These are phyloP conservation scores for Trametes cubensis DNA, from an alignment of 768 basidiomycete genomes.

Conservation along the genomic window DNA sequence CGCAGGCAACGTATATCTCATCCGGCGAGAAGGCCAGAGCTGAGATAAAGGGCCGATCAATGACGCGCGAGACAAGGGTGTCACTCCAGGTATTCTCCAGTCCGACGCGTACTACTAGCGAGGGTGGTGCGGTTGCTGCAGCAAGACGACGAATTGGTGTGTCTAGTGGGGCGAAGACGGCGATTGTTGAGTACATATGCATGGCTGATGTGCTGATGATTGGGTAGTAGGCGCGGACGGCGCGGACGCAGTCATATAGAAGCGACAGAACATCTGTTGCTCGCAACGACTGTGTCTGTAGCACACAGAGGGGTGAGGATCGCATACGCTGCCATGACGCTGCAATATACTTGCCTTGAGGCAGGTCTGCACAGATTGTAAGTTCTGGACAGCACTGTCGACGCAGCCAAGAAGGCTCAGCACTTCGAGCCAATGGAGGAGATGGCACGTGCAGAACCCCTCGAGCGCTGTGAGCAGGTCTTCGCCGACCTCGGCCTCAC, in stretches of 20 bases:
- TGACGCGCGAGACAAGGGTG: no score
- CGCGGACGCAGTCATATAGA: neutral
- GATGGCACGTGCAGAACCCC: constrained; percentile 19
- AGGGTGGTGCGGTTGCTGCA: no score
- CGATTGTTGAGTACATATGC: constrained; percentile 18
- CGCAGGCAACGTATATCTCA: no score
- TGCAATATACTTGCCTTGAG: neutral
- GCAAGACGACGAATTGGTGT: neutral
- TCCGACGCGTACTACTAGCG: no score
- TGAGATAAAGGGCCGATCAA: no score
- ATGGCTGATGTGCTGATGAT: constrained; percentile 20
- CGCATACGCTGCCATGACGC: no score
- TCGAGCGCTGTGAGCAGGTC: neutral
- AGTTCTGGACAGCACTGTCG: neutral
- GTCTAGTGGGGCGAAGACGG: neutral
- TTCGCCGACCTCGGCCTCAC: neutral
- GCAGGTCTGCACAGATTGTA: neutral
- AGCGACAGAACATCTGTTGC: neutral
- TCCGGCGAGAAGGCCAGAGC: no score
- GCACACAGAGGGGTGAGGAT: no score
- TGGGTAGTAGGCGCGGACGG: constrained; percentile 10
- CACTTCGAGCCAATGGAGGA: constrained; percentile 31
- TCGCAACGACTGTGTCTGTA: no score
- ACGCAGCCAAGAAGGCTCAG: constrained; percentile 10
- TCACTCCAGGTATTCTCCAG: no score